These are phyloP conservation scores for Torulaspora globosa DNA, from an alignment of 1,139 yeast genomes.

Conservation along the genomic window DNA sequence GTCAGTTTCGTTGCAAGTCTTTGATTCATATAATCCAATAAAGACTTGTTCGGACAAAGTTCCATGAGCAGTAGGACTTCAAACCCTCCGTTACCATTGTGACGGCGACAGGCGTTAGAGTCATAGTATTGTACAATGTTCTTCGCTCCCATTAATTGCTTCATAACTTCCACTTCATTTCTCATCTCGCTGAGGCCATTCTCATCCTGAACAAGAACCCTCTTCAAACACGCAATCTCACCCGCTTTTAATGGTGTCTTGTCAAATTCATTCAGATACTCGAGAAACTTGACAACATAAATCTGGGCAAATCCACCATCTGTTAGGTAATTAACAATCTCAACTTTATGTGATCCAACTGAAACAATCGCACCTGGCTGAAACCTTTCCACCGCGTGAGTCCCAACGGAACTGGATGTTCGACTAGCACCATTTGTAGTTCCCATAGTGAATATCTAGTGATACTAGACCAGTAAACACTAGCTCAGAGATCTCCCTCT, in stretches of 20 bases:
- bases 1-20: slow-evolving; percentile 74
- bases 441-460: slow-evolving; percentile 15
- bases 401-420: slow-evolving; percentile 15
- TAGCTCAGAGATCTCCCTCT: neutral
- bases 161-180: slow-evolving; percentile 84
- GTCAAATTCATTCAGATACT: slow-evolving; percentile 29
- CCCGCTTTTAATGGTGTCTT: slow-evolving; percentile 29
- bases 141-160: slow-evolving; percentile 68
- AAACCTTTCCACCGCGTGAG: slow-evolving; percentile 19
- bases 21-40: slow-evolving; percentile 93
- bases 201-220: slow-evolving; percentile 73
- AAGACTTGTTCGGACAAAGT: slow-evolving; percentile 77
- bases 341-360: slow-evolving; percentile 61
- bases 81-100: slow-evolving; percentile 43
- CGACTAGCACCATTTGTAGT: slow-evolving; percentile 13
- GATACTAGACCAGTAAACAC: slow-evolving; percentile 5
- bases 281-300: slow-evolving; percentile 49
- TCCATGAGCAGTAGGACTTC: slow-evolving; percentile 94
- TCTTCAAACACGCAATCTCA: slow-evolving; percentile 61
- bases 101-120: slow-evolving; percentile 82
- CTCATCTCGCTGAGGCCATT: slow-evolving; percentile 61
- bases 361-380: slow-evolving; percentile 53
- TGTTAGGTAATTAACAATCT: slow-evolving; percentile 57
- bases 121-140: slow-evolving; percentile 87
- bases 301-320: slow-evolving; percentile 79